Evolutionary conservation across 371 early-diverging fungal species (phyloP), one percentile per base, ranked within the genome.

Genomic region (Fennellomyces sp.): DNA sequence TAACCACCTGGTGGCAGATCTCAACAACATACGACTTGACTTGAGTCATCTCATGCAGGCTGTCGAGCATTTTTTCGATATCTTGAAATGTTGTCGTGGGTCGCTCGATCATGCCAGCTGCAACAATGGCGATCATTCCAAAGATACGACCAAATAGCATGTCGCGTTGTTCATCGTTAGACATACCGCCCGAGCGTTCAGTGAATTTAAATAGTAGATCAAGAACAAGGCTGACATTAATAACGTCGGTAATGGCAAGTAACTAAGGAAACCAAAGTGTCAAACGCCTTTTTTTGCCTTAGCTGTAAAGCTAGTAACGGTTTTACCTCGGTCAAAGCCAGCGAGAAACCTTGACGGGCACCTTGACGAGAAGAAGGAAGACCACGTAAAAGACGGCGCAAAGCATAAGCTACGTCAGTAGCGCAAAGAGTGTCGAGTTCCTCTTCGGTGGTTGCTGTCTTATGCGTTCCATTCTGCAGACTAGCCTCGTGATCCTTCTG

Each of bases 341-440:
- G 76, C 5, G 95, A 86, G 71, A 95, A 97, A 13, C 98, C 98
- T 65, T 96, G 96, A 56, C 98, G 82, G 19, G 98, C 96, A 31
- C 90, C 95, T 60, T 93, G 90, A 56, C 96, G 84, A 8, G 93
- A 87, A 56, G 92, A 91, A 25, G 94, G 84, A 54, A 97, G 78
- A 66, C 98, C 98, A 56, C 91, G 79, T 51, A 96, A 69, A 48
- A 97, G 82, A 64, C 98, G 89, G 66, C 88, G 88, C n/a, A 96
- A 70, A 5, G 91, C 92, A 67, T 97, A 97, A 7, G 89, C 71
- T 11, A 96, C 91, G 61, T 95, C 96, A 28, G 87, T 83, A 50
- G 80, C 75, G 60, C 80, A 80, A 42, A 84, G 73, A 64, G 68
- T 65, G 52, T 90, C 88, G 51, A 91, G 70, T 23, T 80, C 81